Base-by-base conservation (phyloP, 352 stramenopile species). In the Pythium sukuiense region DNA sequence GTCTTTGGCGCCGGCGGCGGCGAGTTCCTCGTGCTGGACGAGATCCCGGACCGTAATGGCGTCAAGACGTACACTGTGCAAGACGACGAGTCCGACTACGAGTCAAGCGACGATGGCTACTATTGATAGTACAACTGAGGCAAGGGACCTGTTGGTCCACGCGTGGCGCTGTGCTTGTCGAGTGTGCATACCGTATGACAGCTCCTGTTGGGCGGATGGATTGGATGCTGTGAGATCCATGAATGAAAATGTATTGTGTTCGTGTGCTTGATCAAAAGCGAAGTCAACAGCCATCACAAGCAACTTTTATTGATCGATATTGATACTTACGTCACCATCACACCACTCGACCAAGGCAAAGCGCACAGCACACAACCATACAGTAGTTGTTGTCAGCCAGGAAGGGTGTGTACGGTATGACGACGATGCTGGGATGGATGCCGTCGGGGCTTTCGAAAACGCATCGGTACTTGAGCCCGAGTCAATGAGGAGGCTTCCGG, bases 1-100 rank as follows among this genome's bases (percentile, higher is more conserved):
- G 49, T 56, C 12, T 56, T 56, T 41, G 49, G 49, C 49, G 49
- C 49, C n/a, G 49, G 49, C 49, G 49, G 49, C 27, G 49, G 35
- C 27, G 49, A 56, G 27, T 56, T 56, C 49, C 49, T 56, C 49
- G 49, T 56, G 12, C 11, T 43, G 2, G 35, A 43, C 12, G 35
- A 43, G 35, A 43, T 43, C 35, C 35, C 35, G 35, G 12, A 43
- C 35, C 12, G 11, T 3, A 43, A 43, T 12, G 35, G 11, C 12
- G 35, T 43, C 35, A 43, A 43, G 35, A 43, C 35, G 35, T 43
- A 43, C 35, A 43, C 8, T 4, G 35, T 43, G 6, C 35, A 16
- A 43, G 35, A 43, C 35, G 35, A 43, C 35, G 35, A 43, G 35
- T 43, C 5, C 8, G 35, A 43, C 35, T 43, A 43, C 35, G 35